phyloP scores from a whole-genome alignment of 331 rosid species.

The Prunus yedoensis region DNA sequence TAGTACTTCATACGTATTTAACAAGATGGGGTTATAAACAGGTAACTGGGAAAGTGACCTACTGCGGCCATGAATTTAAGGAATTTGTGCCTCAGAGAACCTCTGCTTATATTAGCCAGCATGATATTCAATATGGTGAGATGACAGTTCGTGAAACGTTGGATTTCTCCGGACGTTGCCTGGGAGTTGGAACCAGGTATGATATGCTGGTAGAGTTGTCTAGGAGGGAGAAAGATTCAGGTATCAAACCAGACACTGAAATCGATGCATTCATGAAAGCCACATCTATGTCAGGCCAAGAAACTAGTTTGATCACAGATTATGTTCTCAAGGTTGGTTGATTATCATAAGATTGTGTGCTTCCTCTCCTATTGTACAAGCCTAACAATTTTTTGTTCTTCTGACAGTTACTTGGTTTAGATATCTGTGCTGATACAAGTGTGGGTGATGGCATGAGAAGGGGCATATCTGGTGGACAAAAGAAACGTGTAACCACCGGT shows the following conservation, averaged over 20 bases:
- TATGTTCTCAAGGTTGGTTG: slow-evolving; percentile 36
- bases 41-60: slow-evolving; percentile 44
- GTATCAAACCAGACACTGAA: slow-evolving; percentile 44
- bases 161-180: slow-evolving; percentile 47
- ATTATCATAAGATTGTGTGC: slow-evolving; percentile 8
- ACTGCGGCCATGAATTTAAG: slow-evolving; percentile 42
- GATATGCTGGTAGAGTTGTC: slow-evolving; percentile 36
- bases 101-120: slow-evolving; percentile 47
- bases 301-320: slow-evolving; percentile 39
- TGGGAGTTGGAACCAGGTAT: slow-evolving; percentile 45
- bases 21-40: slow-evolving; percentile 10
- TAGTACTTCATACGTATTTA: neutral
- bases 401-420: slow-evolving; percentile 37
- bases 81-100: slow-evolving; percentile 52
- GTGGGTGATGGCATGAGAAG: slow-evolving; percentile 52
- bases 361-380: neutral
- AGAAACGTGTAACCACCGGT: slow-evolving; percentile 49
- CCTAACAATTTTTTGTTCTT: neutral
- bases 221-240: slow-evolving; percentile 42
- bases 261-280: slow-evolving; percentile 49
- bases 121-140: slow-evolving; percentile 52
- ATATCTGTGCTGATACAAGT: slow-evolving; percentile 44
- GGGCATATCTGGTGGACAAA: slow-evolving; percentile 55
- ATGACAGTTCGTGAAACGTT: slow-evolving; percentile 50
- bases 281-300: slow-evolving; percentile 33